These are phyloP conservation scores for Chlorella sp. DNA, from an alignment of 139 green algal species.

Conservation along the genomic window DNA sequence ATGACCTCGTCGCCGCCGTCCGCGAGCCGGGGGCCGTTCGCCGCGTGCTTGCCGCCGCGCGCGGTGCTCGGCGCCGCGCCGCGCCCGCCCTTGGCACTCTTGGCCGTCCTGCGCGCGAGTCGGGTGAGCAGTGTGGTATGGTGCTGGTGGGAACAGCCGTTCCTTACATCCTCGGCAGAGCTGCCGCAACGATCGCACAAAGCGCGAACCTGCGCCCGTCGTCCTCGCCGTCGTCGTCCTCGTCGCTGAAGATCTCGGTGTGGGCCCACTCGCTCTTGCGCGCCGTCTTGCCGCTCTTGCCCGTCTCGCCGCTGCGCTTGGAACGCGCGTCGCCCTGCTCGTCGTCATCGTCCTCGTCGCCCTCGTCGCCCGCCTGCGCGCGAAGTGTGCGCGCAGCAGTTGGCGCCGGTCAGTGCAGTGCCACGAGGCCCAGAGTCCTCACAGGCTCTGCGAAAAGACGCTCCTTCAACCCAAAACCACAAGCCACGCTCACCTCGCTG, in stretches of 20 bases:
- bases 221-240: conserved; percentile 31
- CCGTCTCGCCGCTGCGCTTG: conserved; percentile 5
- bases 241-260: conserved; percentile 72
- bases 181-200: background rate
- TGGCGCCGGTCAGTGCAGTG: background rate
- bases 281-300: conserved; percentile 37
- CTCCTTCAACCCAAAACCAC: background rate
- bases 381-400: background rate
- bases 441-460: too few species aligned
- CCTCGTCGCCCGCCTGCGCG: conserved; percentile 17
- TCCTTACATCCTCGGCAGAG: too few species aligned
- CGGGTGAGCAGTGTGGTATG: too few species aligned
- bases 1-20: conserved; percentile 54
- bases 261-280: conserved; percentile 65
- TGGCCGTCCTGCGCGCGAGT: background rate
- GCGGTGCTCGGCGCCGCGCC: background rate
- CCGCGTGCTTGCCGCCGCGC: background rate
- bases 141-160: too few species aligned
- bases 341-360: conserved; percentile 11
- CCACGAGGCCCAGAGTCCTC: background rate
- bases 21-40: conserved; percentile 11
- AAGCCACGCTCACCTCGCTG: conserved; percentile 35
- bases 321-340: conserved; percentile 24
- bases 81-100: background rate
- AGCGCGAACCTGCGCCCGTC: background rate